phyloP scores from a whole-genome alignment of 306 rosid genomes.

The Lupinus albus region DNA sequence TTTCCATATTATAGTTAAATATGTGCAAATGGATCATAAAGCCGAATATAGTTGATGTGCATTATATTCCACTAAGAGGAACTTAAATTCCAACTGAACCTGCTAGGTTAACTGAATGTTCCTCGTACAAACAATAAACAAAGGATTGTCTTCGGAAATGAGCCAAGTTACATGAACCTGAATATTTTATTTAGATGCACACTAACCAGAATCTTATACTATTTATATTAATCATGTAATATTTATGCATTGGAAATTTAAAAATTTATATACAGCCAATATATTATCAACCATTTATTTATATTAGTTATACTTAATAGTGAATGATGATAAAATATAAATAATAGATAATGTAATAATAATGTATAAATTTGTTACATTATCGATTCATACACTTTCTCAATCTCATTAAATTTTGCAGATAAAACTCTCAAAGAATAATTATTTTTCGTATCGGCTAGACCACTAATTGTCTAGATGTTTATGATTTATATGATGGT shows the following conservation, averaged over 20 bases:
- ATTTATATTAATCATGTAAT: too few relatives aligned
- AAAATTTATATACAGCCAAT: too few relatives aligned
- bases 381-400: too few relatives aligned
- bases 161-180: slow-evolving; percentile 44
- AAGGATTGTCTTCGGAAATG: neutral
- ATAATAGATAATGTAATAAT: too few relatives aligned
- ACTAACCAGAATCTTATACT: slow-evolving; percentile 32
- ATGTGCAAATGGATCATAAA: slow-evolving; percentile 16
- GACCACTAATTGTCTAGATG: neutral
- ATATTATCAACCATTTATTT: too few relatives aligned
- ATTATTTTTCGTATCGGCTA: neutral
- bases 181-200: neutral
- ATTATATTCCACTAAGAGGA: neutral
- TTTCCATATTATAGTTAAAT: slow-evolving; percentile 14
- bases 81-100: slow-evolving; percentile 6
- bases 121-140: neutral
- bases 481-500: neutral
- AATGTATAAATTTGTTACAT: too few relatives aligned
- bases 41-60: slow-evolving; percentile 19
- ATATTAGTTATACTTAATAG: too few relatives aligned
- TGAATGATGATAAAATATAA: too few relatives aligned
- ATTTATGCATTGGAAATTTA: too few relatives aligned
- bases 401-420: too few relatives aligned
- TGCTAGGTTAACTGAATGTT: slow-evolving; percentile 24
- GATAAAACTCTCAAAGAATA: slow-evolving; percentile 17